Conservation (phyloP, 768 basidiomycete species). For the Pholiota microspora region DNA sequence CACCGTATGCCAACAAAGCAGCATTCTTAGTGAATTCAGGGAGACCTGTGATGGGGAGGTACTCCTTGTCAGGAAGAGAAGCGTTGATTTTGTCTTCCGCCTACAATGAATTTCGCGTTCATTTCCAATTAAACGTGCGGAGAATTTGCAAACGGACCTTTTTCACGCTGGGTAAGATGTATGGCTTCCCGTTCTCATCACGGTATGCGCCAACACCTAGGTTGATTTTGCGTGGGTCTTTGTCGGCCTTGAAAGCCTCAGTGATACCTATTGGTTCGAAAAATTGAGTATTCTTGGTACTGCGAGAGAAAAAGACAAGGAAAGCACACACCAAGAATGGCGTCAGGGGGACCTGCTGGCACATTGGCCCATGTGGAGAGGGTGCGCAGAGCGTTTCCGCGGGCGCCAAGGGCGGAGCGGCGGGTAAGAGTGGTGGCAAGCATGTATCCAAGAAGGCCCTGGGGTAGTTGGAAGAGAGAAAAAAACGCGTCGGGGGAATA, state of each 20-base stretch:
- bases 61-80: slow-evolving; percentile 86
- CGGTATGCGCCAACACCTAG: slow-evolving; percentile 97
- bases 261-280: slow-evolving; percentile 60
- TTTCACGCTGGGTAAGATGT: slow-evolving; percentile 84
- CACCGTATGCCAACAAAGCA: slow-evolving; percentile 88
- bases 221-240: slow-evolving; percentile 91
- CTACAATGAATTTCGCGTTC: slow-evolving; percentile 34
- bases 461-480: slow-evolving; percentile 20
- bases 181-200: slow-evolving; percentile 93
- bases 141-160: slow-evolving; percentile 48
- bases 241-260: slow-evolving; percentile 97
- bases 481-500: slow-evolving; percentile 15
- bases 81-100: slow-evolving; percentile 73
- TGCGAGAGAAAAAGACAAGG: slow-evolving; percentile 6
- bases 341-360: slow-evolving; percentile 86
- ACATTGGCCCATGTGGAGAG: slow-evolving; percentile 82
- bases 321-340: slow-evolving; percentile 77
- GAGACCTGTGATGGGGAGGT: slow-evolving; percentile 93
- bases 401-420: slow-evolving; percentile 40
- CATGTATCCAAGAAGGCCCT: slow-evolving; percentile 31
- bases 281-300: neutral
- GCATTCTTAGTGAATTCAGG: slow-evolving; percentile 83
- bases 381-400: slow-evolving; percentile 37
- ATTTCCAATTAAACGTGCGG: slow-evolving; percentile 3
- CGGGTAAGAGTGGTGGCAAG: slow-evolving; percentile 52